Evolutionary conservation across 2,329 filamentous ascomycete genomes (phyloP).

Genomic region (Pestalotiopsis fici): DNA sequence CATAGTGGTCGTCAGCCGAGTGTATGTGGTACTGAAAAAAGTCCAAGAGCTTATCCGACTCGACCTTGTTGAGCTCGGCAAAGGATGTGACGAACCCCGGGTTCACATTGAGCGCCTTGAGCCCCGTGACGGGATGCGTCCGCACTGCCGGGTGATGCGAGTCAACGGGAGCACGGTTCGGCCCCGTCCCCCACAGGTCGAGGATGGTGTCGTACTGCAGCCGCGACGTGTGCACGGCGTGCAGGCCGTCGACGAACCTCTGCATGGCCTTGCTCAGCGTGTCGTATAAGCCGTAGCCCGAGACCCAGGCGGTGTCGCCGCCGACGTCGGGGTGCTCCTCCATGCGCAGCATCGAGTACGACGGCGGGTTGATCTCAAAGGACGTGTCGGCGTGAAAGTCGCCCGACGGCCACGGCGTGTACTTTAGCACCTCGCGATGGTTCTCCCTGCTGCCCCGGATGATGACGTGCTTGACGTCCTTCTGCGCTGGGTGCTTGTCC

Average conservation of each 20-base stretch:
- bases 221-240: conserved; percentile 46
- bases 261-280: conserved; percentile 42
- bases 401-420: conserved; percentile 46
- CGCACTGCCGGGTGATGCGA: conserved; percentile 48
- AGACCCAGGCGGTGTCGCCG: conserved; percentile 50
- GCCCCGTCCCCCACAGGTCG: conserved; percentile 41
- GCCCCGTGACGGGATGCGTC: conserved; percentile 48
- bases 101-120: conserved; percentile 48
- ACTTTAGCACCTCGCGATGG: conserved; percentile 42
- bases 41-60: conserved; percentile 47
- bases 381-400: conserved; percentile 53
- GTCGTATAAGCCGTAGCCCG: conserved; percentile 46
- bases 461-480: conserved; percentile 41
- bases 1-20: conserved; percentile 49
- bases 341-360: conserved; percentile 52
- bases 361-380: conserved; percentile 52
- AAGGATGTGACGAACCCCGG: conserved; percentile 48
- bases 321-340: conserved; percentile 48
- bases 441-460: conserved; percentile 46
- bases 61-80: conserved; percentile 48
- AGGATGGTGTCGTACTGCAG: conserved; percentile 48
- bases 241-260: conserved; percentile 41
- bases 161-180: conserved; percentile 45
- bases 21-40: conserved; percentile 49
- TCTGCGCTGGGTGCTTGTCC: conserved; percentile 48